phyloP scores from a whole-genome alignment of 371 early-diverging fungal genomes.

The Choanephora cucurbitarum region DNA sequence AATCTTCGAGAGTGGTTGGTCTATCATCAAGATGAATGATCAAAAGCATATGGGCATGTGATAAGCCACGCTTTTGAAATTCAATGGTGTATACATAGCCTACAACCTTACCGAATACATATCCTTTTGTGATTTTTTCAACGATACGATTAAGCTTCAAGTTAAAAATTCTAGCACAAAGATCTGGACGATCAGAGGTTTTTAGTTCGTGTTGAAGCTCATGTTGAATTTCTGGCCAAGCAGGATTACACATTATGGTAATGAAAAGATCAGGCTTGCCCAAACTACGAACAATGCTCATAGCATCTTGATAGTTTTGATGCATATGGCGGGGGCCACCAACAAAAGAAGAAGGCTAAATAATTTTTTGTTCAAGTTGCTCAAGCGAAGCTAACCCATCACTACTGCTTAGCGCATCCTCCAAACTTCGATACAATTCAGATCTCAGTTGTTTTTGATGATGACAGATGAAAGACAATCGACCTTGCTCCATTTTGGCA shows the following conservation, averaged over 20 bases:
- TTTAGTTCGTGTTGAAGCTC: slow-evolving; percentile 13
- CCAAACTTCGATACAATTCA: no score
- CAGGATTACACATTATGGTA: slow-evolving; percentile 39
- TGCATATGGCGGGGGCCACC: no score
- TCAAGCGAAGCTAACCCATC: no score
- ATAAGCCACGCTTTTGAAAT: slow-evolving; percentile 36
- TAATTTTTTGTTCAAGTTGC: no score
- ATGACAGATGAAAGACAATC: no score
- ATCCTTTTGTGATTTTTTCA: slow-evolving; percentile 22
- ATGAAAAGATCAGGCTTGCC: slow-evolving; percentile 36
- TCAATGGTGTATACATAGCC: slow-evolving; percentile 17
- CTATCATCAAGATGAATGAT: background rate
- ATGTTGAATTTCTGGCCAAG: slow-evolving; percentile 29
- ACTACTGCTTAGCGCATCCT: no score
- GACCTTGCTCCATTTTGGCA: no score
- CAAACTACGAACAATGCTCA: slow-evolving; percentile 16
- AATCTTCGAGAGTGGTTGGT: background rate
- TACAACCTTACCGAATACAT: slow-evolving; percentile 15
- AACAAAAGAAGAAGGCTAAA: no score
- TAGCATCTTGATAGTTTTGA: no score
- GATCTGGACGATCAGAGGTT: slow-evolving; percentile 22
- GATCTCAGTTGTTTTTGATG: no score
- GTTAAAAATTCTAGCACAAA: slow-evolving; percentile 24
- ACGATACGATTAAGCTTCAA: slow-evolving; percentile 27
- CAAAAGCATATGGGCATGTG: slow-evolving; percentile 9